These are phyloP conservation scores for Phytophthora ramorum DNA, from an alignment of 352 stramenopile species.

Conservation along the genomic window DNA sequence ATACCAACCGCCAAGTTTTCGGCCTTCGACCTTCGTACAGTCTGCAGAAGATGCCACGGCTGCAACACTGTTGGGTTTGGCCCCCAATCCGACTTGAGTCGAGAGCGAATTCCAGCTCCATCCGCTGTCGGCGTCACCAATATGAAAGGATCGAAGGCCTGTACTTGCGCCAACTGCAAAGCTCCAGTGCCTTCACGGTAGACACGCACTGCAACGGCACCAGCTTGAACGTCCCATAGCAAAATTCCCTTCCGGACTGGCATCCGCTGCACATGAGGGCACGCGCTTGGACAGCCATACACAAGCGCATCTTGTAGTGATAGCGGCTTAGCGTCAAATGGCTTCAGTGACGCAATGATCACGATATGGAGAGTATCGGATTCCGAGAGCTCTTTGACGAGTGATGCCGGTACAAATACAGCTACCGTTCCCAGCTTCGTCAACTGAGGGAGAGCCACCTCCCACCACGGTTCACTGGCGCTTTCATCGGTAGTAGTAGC, in stretches of 20 bases:
- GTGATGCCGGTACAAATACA: constrained; percentile 51
- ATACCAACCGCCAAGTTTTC: constrained; percentile 72
- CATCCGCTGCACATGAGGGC: constrained; percentile 38
- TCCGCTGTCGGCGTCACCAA: constrained; percentile 53
- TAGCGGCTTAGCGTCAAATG: constrained; percentile 17
- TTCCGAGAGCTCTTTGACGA: constrained; percentile 14
- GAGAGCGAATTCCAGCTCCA: constrained; percentile 49
- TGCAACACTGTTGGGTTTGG: constrained; percentile 37
- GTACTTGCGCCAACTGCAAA: constrained; percentile 55
- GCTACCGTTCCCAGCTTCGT: constrained; percentile 57
- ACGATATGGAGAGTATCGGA: constrained; percentile 31
- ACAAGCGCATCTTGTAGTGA: constrained; percentile 29
- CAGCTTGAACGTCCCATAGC: constrained; percentile 56
- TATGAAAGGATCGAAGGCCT: constrained; percentile 62
- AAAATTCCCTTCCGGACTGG: constrained; percentile 49
- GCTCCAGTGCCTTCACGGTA: constrained; percentile 49
- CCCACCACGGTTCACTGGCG: constrained; percentile 64
- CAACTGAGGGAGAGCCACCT: constrained; percentile 48
- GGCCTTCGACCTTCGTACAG: constrained; percentile 53
- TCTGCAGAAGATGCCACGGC: constrained; percentile 64
- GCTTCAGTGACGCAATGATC: constrained; percentile 42
- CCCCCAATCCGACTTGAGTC: constrained; percentile 57
- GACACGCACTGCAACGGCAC: constrained; percentile 53
- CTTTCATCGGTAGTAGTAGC: constrained; percentile 30
- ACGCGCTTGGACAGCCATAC: constrained; percentile 55